phyloP scores from a whole-genome alignment of 73 alveolate species.

The Symbiodinium pilosum region DNA sequence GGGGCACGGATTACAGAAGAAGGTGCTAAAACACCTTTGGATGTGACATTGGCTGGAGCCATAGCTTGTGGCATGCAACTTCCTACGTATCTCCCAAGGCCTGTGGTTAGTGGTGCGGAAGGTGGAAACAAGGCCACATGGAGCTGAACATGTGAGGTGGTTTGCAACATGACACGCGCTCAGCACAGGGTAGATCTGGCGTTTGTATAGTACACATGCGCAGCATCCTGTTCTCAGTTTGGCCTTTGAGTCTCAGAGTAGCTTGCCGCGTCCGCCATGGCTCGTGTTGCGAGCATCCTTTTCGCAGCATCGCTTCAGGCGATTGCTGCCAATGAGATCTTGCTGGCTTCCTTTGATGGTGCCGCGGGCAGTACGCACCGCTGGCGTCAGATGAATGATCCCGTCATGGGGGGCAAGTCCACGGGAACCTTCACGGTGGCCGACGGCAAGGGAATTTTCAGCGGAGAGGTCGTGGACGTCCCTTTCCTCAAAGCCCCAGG shows the following conservation, averaged over 20 bases:
- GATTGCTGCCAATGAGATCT: slow-evolving; percentile 33
- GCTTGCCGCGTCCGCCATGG: no score
- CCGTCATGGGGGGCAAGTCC: slow-evolving; percentile 93
- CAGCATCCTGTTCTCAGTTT: background rate
- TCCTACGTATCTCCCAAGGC: no score
- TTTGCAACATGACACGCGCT: no score
- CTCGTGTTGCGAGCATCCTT: background rate
- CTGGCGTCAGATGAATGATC: slow-evolving; percentile 94
- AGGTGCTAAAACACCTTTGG: no score
- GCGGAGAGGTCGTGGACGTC: slow-evolving; percentile 79
- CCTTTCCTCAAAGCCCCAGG: slow-evolving; percentile 92
- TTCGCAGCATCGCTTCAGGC: background rate
- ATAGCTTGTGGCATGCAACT: no score
- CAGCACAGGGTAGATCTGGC: no score
- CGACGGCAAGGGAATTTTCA: slow-evolving; percentile 51
- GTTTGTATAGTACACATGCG: no score
- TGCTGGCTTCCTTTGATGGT: slow-evolving; percentile 75
- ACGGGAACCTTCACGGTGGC: slow-evolving; percentile 62
- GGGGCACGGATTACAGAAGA: no score
- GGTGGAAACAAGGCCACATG: slow-evolving; percentile 73
- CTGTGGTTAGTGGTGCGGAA: slow-evolving; percentile 79
- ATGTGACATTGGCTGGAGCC: no score
- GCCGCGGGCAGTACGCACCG: slow-evolving; percentile 39
- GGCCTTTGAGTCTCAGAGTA: background rate
- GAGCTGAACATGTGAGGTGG: no score